A percentile compares a stretch with the other conserved stretches of the same genome.
These are phyloP conservation scores for Vitis vinifera DNA, from an alignment of 164 flowering plant species.

Conservation along the genomic window DNA sequence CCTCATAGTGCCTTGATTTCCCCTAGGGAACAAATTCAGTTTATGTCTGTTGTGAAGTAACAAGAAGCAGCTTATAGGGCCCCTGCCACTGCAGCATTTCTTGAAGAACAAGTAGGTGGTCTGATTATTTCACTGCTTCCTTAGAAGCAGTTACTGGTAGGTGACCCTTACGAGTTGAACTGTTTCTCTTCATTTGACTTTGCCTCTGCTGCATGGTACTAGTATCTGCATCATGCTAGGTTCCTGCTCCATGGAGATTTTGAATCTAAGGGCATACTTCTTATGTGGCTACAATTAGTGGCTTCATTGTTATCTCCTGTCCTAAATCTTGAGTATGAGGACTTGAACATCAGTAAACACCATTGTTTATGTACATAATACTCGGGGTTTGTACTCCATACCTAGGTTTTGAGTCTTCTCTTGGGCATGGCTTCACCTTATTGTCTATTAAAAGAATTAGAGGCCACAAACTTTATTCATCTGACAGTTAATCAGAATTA, in stretches of 20 bases:
- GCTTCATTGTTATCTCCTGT: too few species aligned
- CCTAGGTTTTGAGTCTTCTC: background rate
- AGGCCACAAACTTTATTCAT: background rate
- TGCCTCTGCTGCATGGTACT: too few species aligned
- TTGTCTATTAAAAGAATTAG: background rate
- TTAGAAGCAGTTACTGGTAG: constrained; percentile 9
- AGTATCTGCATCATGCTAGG: too few species aligned
- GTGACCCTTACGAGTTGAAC: background rate
- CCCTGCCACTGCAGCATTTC: constrained; percentile 8
- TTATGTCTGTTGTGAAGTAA: constrained; percentile 6
- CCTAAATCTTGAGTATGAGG: too few species aligned
- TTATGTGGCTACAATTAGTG: too few species aligned
- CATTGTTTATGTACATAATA: too few species aligned
- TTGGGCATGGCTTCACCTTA: background rate
- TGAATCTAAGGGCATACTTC: too few species aligned
- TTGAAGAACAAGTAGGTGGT: background rate
- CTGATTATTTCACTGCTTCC: background rate
- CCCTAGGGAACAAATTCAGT: background rate
- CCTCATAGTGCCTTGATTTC: background rate
- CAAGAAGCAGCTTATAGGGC: constrained; percentile 6
- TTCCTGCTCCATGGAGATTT: too few species aligned
- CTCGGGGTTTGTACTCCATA: too few species aligned
- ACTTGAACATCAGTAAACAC: too few species aligned
- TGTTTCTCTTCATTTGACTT: too few species aligned
- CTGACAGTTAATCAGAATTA: background rate